Conservation (phyloP, 768 basidiomycete species). For the Lyophyllum atratum region DNA sequence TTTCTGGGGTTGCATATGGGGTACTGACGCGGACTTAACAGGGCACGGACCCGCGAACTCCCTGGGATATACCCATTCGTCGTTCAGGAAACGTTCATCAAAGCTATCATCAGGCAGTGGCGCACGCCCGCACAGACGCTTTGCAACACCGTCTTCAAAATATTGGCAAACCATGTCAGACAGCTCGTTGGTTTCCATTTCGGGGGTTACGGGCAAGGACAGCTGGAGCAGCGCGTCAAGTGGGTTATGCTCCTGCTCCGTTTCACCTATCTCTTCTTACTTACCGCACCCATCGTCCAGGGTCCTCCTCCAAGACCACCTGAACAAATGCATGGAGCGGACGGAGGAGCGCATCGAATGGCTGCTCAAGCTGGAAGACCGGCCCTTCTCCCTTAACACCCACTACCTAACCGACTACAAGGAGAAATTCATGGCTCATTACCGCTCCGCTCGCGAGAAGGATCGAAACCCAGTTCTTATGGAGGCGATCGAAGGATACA, state of each 20-base stretch:
- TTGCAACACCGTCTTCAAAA: conserved; percentile 38
- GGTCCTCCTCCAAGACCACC: conserved; percentile 50
- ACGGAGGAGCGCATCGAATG: conserved; percentile 45
- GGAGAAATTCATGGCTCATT: conserved; percentile 51
- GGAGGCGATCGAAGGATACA: conserved; percentile 25
- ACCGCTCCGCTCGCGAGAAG: conserved; percentile 42
- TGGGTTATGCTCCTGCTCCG: conserved; percentile 15
- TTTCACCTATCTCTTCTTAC: not conserved
- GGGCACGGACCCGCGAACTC: conserved; percentile 71
- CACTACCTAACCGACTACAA: conserved; percentile 48
- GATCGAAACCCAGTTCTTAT: conserved; percentile 27
- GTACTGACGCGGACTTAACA: too few relatives aligned
- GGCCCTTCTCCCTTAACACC: conserved; percentile 49
- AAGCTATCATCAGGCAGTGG: conserved; percentile 49
- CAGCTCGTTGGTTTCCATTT: conserved; percentile 53
- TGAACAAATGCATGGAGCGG: conserved; percentile 41
- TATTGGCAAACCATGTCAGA: conserved; percentile 41
- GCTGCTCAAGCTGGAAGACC: conserved; percentile 44
- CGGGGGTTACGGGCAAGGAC: conserved; percentile 49
- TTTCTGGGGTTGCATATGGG: too few relatives aligned
- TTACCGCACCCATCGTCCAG: conserved; percentile 28
- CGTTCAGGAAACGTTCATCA: conserved; percentile 55
- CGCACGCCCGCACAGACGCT: conserved; percentile 43
- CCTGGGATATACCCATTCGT: conserved; percentile 69
- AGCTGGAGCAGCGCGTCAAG: conserved; percentile 49